Evolutionary conservation across 2,329 filamentous ascomycete species (phyloP), one percentile per base, ranked within the genome.

Genomic region (Paramyrothecium roridum): DNA sequence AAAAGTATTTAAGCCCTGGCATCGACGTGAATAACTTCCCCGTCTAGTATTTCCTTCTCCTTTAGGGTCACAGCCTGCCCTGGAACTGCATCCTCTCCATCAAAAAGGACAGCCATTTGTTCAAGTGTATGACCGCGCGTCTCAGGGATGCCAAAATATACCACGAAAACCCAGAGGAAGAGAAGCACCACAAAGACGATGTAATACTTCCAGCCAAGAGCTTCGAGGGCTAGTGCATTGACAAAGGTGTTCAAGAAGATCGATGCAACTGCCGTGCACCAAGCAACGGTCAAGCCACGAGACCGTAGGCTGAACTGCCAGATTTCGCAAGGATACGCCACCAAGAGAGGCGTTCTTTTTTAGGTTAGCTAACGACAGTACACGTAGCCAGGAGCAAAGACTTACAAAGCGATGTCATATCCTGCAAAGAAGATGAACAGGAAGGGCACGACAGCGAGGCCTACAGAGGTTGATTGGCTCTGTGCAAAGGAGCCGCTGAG

Each of bases 391-490:
- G 54, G 13, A 71, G 56, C 20, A 74, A 60, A 7, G 70, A 60
- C 1, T 63, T 68, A 45, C 46, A 48, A 22, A 7, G 61, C 62
- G 12, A 73, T 63, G 40, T 70, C 67, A 52, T 73, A 75, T 51
- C 67, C 67, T 8, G 65, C 64, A n/a, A 68, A 70, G 54, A 70
- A 76, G 21, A 74, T 65, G 26, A 76, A 76, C 1, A 75, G 63
- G 34, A 72, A 65, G 0, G 68, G 63, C 3, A 76, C 65, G 2
- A 74, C 70, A 0, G 64, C 61, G 10, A 47, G 57, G 50, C 61
- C 65, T 7, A 50, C 62, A 26, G 52, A 0, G 45, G 48, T 56
- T 49, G 61, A 40, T 10, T 57, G 59, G 16, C 60, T 63, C 3
- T 59, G 52, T 1, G 60, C 57, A 19, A 66, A 67, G 1, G 55